Evolutionary conservation across 495 filamentous ascomycete species (phyloP), one percentile per base, ranked within the genome.

Genomic region (Cercophora sp.): DNA sequence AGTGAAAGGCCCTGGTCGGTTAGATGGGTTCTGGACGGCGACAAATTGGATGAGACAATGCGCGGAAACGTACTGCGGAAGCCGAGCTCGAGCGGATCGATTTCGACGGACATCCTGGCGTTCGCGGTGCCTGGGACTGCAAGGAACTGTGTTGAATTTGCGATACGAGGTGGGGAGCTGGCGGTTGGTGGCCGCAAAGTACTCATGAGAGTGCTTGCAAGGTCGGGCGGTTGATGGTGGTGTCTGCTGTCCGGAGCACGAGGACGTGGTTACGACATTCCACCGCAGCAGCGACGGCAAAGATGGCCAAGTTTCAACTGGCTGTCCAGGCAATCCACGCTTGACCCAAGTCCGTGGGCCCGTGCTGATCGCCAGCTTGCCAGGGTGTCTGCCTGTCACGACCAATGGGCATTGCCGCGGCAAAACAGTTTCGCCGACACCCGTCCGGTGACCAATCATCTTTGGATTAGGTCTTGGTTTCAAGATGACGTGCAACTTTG

Each of bases 1-100:
- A 51, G 85, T 90, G 70, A 98, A 97, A 48, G 93, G 93, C 31
- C 93, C 92, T 98, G 57, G 54, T 48, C 56, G 53, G 64, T 64
- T 59, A 68, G 58, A 43, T 32, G 49, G 11, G 47, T 34, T 53
- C 29, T n/a, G n/a, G n/a, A 11, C 19, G 22, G 13, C 34, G 16
- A 15, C 24, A 26, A 29, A 42, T 44, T 22, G 16, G 31, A 15
- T 26, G 29, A 9, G 16, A 48, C 16, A 42, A 48, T 24, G 32
- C 39, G 45, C 43, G 34, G 49, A 48, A 57, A 77, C 88, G 59
- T 78, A 96, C 93, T 86, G 66, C 85, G 85, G 77, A 98, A 98
- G 75, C 85, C 84, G 56, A 98, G 83, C 80, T 98, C 93, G 52
- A 79, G 69, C 32, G 93, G 94, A 56, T 93, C 85, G 65, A 97